These are phyloP conservation scores for Insectozyma bohioensis DNA, from an alignment of 1,139 yeast species.

Conservation along the genomic window DNA sequence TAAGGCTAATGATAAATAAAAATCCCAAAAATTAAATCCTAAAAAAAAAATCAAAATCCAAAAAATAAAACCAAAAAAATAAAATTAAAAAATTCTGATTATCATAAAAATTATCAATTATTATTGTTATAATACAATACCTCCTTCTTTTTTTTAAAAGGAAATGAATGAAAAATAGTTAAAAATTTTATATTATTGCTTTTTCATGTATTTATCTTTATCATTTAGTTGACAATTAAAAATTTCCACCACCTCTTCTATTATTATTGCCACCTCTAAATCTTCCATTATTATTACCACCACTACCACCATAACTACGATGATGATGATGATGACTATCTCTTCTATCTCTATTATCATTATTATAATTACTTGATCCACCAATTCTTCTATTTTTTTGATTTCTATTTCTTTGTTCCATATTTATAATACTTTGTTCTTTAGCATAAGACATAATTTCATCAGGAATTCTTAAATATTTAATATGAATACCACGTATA, in stretches of 20 bases:
- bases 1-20: too few species aligned
- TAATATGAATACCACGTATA: constrained; percentile 77
- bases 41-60: too few species aligned
- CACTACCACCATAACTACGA: constrained; percentile 10
- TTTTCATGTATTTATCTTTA: neutral
- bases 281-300: constrained; percentile 3
- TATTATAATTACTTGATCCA: constrained; percentile 16
- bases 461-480: constrained; percentile 48
- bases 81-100: too few species aligned
- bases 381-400: constrained; percentile 42
- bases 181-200: too few species aligned
- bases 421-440: constrained; percentile 57
- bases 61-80: too few species aligned
- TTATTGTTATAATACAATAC: too few species aligned
- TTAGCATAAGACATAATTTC: constrained; percentile 80
- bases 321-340: constrained; percentile 5
- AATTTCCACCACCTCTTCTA: too few species aligned
- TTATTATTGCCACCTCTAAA: constrained; percentile 1
- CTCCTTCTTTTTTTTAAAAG: too few species aligned
- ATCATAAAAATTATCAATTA: too few species aligned
- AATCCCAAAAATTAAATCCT: too few species aligned
- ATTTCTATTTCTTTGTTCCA: constrained; percentile 50
- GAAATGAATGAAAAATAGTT: too few species aligned
- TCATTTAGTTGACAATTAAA: too few species aligned
- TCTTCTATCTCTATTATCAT: constrained; percentile 18